A percentile compares a stretch with the other conserved stretches of the same genome.
phyloP scores from a whole-genome alignment of 345 rosid species.

The Bruguiera parviflora region DNA sequence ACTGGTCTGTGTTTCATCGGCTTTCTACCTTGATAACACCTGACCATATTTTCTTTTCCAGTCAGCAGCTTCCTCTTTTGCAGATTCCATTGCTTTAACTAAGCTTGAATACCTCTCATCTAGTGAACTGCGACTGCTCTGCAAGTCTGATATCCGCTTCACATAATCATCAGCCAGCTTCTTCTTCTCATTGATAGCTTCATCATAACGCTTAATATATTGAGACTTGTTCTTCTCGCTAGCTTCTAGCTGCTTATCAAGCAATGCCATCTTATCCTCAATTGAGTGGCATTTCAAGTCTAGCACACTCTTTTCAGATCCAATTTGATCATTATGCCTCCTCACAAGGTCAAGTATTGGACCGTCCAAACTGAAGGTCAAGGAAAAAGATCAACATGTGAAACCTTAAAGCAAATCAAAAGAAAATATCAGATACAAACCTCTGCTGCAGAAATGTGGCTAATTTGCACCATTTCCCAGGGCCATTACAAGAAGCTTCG shows the following conservation, averaged over 20 bases:
- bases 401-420: neutral
- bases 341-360: slow-evolving; percentile 75
- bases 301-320: slow-evolving; percentile 79
- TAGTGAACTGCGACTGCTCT: slow-evolving; percentile 67
- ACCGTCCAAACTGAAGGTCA: slow-evolving; percentile 72
- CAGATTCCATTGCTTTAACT: slow-evolving; percentile 64
- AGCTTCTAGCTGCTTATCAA: slow-evolving; percentile 81
- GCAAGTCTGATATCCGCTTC: slow-evolving; percentile 66
- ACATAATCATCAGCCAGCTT: slow-evolving; percentile 78
- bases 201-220: slow-evolving; percentile 86
- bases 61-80: slow-evolving; percentile 63
- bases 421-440: slow-evolving; percentile 29
- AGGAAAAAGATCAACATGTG: neutral
- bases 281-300: slow-evolving; percentile 70
- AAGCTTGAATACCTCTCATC: slow-evolving; percentile 81
- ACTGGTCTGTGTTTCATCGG: slow-evolving; percentile 60
- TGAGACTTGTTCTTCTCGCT: slow-evolving; percentile 79
- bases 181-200: slow-evolving; percentile 89
- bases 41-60: slow-evolving; percentile 80
- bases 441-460: slow-evolving; percentile 82
- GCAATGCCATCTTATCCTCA: slow-evolving; percentile 75
- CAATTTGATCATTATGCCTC: slow-evolving; percentile 73
- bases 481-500: slow-evolving; percentile 75
- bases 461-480: slow-evolving; percentile 91
- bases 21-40: slow-evolving; percentile 64